Percentiles rank a stretch among this genome's conserved stretches.
phyloP scores from a whole-genome alignment of 106 monocot species.

The Amphibolis antarctica region DNA sequence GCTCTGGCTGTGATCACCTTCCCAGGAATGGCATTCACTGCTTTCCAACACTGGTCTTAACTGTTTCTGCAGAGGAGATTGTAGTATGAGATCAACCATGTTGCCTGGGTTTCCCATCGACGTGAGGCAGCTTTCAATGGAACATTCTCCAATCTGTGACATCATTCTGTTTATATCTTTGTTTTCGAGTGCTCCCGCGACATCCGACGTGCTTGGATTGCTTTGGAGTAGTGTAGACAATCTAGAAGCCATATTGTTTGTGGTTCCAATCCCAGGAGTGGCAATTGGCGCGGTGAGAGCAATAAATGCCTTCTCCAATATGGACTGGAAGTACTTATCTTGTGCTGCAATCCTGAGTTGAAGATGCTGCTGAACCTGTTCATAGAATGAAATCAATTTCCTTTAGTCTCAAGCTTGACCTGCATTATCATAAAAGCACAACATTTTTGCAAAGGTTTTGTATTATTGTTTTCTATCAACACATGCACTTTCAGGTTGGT shows the following conservation, averaged over 20 bases:
- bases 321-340: slow-evolving; percentile 39
- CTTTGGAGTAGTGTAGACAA: slow-evolving; percentile 7
- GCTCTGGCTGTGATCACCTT: background rate
- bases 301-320: slow-evolving; percentile 37
- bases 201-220: slow-evolving; percentile 10
- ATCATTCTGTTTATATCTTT: slow-evolving; percentile 7
- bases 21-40: background rate
- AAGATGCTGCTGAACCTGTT: slow-evolving; percentile 48
- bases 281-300: slow-evolving; percentile 10
- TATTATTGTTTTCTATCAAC: too few relatives aligned
- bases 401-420: background rate
- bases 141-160: slow-evolving; percentile 22
- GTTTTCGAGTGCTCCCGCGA: background rate
- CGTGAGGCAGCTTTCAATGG: slow-evolving; percentile 34
- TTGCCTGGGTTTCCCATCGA: background rate
- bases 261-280: background rate
- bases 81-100: background rate
- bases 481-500: too few relatives aligned
- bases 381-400: background rate
- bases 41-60: background rate
- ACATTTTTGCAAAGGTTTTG: background rate
- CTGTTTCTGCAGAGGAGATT: slow-evolving; percentile 1
- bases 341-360: slow-evolving; percentile 42
- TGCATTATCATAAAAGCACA: background rate
- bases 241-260: slow-evolving; percentile 7